These are phyloP conservation scores for Zygoascus hellenicus DNA, from an alignment of 1,139 yeast species.

Conservation along the genomic window DNA sequence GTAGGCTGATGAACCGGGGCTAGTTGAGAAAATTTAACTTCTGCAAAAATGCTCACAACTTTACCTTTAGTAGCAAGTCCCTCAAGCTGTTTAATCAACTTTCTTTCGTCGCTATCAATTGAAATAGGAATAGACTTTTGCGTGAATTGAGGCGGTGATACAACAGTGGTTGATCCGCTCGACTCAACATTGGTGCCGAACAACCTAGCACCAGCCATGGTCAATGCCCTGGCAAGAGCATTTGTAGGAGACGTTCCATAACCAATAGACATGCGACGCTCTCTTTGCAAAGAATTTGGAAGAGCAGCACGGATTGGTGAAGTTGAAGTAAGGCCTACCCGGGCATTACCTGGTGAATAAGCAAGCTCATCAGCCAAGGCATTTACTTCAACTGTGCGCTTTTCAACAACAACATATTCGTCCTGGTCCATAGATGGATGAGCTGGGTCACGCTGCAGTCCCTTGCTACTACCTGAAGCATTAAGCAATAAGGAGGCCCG, in stretches of 20 bases:
- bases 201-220: constrained; percentile 79
- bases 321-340: background rate
- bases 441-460: background rate
- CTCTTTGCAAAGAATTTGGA: constrained; percentile 6
- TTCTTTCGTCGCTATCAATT: constrained; percentile 30
- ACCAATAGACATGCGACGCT: constrained; percentile 32
- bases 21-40: constrained; percentile 79
- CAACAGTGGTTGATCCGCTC: constrained; percentile 22
- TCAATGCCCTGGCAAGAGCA: constrained; percentile 82
- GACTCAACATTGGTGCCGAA: constrained; percentile 51
- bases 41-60: constrained; percentile 84
- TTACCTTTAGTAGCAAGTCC: constrained; percentile 83
- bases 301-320: constrained; percentile 4
- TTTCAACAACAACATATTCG: constrained; percentile 92
- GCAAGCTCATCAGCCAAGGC: constrained; percentile 88
- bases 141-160: constrained; percentile 35
- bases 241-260: constrained; percentile 71
- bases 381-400: constrained; percentile 89
- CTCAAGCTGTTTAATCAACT: constrained; percentile 53
- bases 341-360: constrained; percentile 20
- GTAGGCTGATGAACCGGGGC: constrained; percentile 64
- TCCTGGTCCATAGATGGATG: constrained; percentile 13
- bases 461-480: constrained; percentile 8
- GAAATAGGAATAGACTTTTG: constrained; percentile 19
- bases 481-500: constrained; percentile 23